Base-by-base conservation (phyloP, 768 basidiomycete genomes). In the Termitomyces sp. region DNA sequence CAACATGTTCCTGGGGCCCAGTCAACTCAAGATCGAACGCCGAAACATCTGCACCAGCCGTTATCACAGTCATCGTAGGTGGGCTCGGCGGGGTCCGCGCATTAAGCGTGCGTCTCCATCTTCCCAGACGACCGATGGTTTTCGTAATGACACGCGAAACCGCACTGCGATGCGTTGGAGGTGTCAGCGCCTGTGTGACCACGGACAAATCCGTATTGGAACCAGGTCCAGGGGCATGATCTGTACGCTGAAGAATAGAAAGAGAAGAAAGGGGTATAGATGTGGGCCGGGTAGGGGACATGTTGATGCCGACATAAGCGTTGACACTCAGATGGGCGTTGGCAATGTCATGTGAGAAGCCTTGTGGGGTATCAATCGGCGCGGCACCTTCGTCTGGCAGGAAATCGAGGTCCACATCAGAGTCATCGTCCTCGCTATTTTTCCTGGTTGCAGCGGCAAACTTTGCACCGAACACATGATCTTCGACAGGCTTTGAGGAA, bases 371-470 rank as follows among this genome's bases (percentile, higher is more conserved):
- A 32, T 73, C 71, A 18, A 40, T 41, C 6, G 72, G 66, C 10
- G 64, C 22, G 10, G 69, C 67, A 7, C 72, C 72, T 55, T 81
- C 81, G 6, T 81, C 85, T 1, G 78, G 78, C 7, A 81, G 74
- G 62, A 92, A 92, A 66, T 92, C 90, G 30, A 92, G 77, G 68
- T 92, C 90, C 38, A 92, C 78, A 55, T 90, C 88, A 0, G 83
- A 86, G 54, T 88, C 87, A 2, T 80, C 79, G 22, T 83, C 82
- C 20, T 79, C 74, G 52, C 63, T 41, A 22, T 70, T 59, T 64
- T 79, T 78, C 51, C 77, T 70, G 49, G 72, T 76, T 5, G 81
- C 85, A 56, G 85, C 82, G n/a, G 86, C 86, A 53, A 88, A 88
- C 40, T 80, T 81, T 62, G 83, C 80, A 8, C 86, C 85, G 2